Evolutionary conservation across 2,329 filamentous ascomycete genomes (phyloP), one percentile per base, ranked within the genome.

Genomic region (Colletotrichum sp.): DNA sequence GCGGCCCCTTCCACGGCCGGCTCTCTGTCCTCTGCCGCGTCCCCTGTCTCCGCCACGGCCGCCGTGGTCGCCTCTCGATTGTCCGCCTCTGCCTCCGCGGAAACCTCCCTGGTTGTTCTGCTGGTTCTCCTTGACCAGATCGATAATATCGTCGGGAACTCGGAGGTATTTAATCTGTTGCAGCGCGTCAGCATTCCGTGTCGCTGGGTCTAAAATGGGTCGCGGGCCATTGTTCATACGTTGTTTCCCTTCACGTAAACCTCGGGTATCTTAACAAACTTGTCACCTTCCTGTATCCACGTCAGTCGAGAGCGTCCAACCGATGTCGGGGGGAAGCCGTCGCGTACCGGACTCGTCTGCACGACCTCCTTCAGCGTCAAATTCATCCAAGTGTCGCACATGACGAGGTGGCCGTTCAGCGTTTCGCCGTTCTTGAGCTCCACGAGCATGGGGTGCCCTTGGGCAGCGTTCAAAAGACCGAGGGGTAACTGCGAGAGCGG

Each of bases 371-470:
- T 98, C 79, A 99, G 88, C 3, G 96, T 99, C 80, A 99, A 89
- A 88, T 99, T 99, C 97, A 99, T 99, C 96, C 97, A 99, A 65
- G 96, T 99, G 86, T 99, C 97, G 92, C 96, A 99, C 85, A 94
- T 95, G 85, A 98, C 94, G 76, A 99, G 90, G 83, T 98, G 96
- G 78, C 97, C 97, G 87, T 99, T 99, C 77, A 99, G 91, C 0
- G 97, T 99, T 87, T 99, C 96, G 87, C 96, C 96, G 83, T 96
- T 98, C 90, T 98, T 98, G 79, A 98, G 94, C 89, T 98, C 96
- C 79, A 98, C 96, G 73, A 98, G 93, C 94, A 98, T 99, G 6
- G 97, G 96, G 85, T 98, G 95, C 90, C 97, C 97, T 89, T 98
- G 96, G 79, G 97, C 96, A 81, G 96, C 96, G 82, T 95, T 99